A percentile compares a stretch with the other conserved stretches of the same genome.
Conservation (phyloP, 73 alveolate genomes). For the Blepharisma stoltei region DNA sequence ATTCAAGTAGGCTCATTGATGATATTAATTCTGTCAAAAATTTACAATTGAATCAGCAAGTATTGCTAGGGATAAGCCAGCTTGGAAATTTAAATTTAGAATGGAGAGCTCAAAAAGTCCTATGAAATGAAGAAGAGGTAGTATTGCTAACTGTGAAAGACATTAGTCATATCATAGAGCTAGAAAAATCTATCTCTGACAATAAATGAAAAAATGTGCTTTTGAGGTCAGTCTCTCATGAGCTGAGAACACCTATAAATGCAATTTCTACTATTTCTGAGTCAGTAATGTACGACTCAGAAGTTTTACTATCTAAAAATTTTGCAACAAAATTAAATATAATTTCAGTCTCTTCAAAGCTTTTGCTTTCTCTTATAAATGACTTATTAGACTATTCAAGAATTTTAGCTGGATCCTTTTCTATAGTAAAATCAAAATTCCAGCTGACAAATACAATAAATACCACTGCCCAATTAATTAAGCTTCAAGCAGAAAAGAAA, state of each 20-base stretch:
- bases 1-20: background rate
- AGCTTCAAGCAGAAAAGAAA: background rate
- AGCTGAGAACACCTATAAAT: slow-evolving; percentile 24
- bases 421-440: background rate
- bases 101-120: background rate
- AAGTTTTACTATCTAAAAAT: background rate
- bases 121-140: background rate
- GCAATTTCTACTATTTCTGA: slow-evolving; percentile 24
- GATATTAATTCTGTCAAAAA: background rate
- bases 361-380: slow-evolving; percentile 31
- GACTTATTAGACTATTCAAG: slow-evolving; percentile 45
- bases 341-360: slow-evolving; percentile 30
- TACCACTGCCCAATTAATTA: background rate
- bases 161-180: background rate
- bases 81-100: background rate
- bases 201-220: background rate
- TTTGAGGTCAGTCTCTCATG: slow-evolving; percentile 36
- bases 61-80: background rate
- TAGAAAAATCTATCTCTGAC: background rate
- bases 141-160: background rate
- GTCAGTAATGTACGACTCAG: background rate
- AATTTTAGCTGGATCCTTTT: slow-evolving; percentile 37
- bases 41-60: background rate
- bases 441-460: background rate
- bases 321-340: slow-evolving; percentile 4